Percentiles rank a stretch among this genome's conserved stretches.
Conservation (phyloP, 164 flowering plant species). For the Euptelea pleiosperma region DNA sequence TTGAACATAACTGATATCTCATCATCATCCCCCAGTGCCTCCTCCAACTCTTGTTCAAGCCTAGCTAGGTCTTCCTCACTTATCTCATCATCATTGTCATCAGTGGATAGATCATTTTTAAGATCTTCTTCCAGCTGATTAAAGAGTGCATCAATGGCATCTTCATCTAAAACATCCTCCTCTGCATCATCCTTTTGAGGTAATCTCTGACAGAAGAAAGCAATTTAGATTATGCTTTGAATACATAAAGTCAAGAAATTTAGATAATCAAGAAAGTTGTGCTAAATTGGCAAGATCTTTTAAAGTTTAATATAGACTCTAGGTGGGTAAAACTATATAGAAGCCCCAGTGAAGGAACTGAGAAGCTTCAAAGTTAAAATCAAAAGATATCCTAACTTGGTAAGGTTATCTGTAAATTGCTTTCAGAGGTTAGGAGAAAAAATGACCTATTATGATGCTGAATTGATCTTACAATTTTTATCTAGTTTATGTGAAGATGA, state of each 20-base stretch:
- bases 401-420: no score
- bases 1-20: constrained; percentile 32
- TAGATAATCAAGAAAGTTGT: neutral
- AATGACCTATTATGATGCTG: no score
- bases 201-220: constrained; percentile 19
- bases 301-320: neutral
- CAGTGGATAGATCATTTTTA: constrained; percentile 46
- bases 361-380: neutral
- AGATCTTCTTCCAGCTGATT: constrained; percentile 78
- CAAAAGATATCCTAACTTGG: neutral
- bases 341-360: neutral
- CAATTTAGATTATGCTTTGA: neutral
- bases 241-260: neutral
- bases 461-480: no score
- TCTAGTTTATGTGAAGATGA: no score
- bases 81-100: constrained; percentile 62
- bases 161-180: constrained; percentile 61
- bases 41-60: constrained; percentile 66
- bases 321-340: neutral
- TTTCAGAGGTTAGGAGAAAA: no score
- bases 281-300: neutral
- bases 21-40: constrained; percentile 50
- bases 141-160: constrained; percentile 82
- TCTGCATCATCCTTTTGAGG: constrained; percentile 15
- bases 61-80: constrained; percentile 75